phyloP scores from a whole-genome alignment of 2,329 filamentous ascomycete genomes.

The Aspergillus brasiliensis region DNA sequence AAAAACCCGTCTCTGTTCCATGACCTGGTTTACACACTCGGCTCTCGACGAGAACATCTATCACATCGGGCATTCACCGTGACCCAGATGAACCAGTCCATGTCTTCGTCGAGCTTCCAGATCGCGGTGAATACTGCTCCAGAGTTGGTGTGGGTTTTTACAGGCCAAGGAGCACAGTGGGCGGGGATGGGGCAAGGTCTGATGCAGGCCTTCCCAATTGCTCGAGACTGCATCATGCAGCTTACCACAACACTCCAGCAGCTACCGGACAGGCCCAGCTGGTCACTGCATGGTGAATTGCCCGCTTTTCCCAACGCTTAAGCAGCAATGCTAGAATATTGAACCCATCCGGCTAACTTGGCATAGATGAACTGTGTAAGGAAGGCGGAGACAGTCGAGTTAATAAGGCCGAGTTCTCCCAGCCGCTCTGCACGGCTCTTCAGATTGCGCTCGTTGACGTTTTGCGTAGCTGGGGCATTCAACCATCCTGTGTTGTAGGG shows the following conservation, averaged over 20 bases:
- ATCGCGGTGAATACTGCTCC: conserved; percentile 19
- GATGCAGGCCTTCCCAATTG: background rate
- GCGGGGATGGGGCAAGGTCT: conserved; percentile 25
- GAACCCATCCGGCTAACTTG: too few relatives aligned
- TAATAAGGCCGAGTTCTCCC: conserved; percentile 1
- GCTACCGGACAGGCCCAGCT: background rate
- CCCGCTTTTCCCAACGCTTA: background rate
- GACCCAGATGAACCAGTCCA: background rate
- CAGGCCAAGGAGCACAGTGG: conserved; percentile 38
- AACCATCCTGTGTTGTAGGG: background rate
- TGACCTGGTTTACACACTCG: conserved; percentile 14
- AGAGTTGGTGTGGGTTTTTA: conserved; percentile 16
- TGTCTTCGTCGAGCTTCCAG: background rate
- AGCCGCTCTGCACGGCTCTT: conserved; percentile 23
- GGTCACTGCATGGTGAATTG: background rate
- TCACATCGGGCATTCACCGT: background rate
- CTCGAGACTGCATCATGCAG: background rate
- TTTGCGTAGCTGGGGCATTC: conserved; percentile 27
- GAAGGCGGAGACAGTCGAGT: background rate
- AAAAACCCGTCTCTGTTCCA: background rate
- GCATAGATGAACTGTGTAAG: background rate
- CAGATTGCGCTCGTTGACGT: conserved; percentile 30
- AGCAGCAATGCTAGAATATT: too few relatives aligned
- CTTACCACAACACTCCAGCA: background rate
- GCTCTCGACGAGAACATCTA: background rate